phyloP scores from a whole-genome alignment of 1,284 basidiomycete genomes.

The Crucibulum cyathiforme region DNA sequence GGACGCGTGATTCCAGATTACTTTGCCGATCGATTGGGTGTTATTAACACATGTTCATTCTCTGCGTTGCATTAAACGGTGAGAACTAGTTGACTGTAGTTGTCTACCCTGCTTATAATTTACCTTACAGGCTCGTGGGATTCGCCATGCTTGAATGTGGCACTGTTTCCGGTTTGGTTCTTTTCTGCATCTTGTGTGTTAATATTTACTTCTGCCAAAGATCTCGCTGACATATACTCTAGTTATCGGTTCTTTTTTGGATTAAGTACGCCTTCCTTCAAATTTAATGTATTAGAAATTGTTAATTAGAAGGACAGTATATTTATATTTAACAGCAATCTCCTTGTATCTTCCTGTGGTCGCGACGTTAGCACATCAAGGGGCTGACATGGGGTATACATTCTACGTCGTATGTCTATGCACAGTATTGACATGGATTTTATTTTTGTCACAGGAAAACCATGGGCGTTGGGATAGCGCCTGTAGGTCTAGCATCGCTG shows the following conservation, averaged over 20 bases:
- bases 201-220: background rate
- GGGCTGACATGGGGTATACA: conserved; percentile 15
- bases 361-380: conserved; percentile 11
- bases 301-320: background rate
- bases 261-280: conserved; percentile 13
- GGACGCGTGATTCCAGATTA: conserved; percentile 26
- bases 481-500: background rate
- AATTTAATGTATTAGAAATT: background rate
- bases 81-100: background rate
- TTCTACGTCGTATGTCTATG: background rate
- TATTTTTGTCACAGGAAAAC: background rate
- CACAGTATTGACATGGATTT: background rate
- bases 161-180: conserved; percentile 23
- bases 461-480: background rate
- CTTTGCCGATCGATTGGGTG: conserved; percentile 27
- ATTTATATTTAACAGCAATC: conserved; percentile 10
- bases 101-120: background rate
- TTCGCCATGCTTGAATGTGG: conserved; percentile 29
- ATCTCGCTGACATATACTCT: background rate
- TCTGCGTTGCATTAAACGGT: conserved; percentile 19
- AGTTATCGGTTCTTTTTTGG: conserved; percentile 32
- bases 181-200: conserved; percentile 25
- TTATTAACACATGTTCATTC: conserved; percentile 25
- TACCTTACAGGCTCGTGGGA: conserved; percentile 10
- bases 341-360: conserved; percentile 16